phyloP scores from a whole-genome alignment of 345 rosid genomes.

The Brassica rapa region DNA sequence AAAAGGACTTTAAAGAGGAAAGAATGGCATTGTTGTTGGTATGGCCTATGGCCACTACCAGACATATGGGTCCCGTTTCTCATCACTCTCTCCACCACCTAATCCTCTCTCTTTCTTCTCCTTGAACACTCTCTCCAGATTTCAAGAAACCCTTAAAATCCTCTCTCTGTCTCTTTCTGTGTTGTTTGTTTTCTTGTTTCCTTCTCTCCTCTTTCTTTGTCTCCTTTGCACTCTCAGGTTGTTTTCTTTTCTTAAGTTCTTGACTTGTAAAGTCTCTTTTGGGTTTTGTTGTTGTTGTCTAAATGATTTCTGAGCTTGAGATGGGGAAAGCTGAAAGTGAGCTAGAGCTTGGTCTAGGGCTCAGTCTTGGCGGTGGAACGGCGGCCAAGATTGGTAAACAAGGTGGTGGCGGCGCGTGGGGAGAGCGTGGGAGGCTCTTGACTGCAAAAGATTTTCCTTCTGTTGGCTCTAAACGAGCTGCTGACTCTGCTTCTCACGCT shows the following conservation, averaged over 20 bases:
- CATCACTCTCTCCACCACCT: constrained; percentile 74
- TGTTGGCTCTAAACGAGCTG: constrained; percentile 68
- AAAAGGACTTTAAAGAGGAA: neutral
- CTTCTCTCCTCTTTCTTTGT: constrained; percentile 32
- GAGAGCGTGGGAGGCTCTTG: constrained; percentile 76
- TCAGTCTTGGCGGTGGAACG: constrained; percentile 64
- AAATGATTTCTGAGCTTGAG: constrained; percentile 47
- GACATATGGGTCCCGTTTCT: constrained; percentile 72
- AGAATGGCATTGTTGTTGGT: constrained; percentile 49
- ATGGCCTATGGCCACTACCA: constrained; percentile 61
- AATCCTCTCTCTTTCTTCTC: constrained; percentile 30
- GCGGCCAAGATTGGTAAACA: constrained; percentile 45
- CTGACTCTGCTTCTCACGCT: constrained; percentile 63
- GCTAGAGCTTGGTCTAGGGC: constrained; percentile 68
- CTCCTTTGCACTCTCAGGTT: constrained; percentile 34
- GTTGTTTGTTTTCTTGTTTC: constrained; percentile 29
- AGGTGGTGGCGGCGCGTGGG: constrained; percentile 50
- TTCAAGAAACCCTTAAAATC: constrained; percentile 40
- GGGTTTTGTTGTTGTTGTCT: constrained; percentile 16
- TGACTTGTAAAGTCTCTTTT: constrained; percentile 12
- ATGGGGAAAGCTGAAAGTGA: constrained; percentile 55
- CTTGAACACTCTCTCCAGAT: constrained; percentile 28
- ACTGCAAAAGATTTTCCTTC: constrained; percentile 79
- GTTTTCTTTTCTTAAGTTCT: neutral
- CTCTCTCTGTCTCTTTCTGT: constrained; percentile 42